Conservation (phyloP, 2,329 filamentous ascomycete genomes). For the Fusarium humuli region DNA sequence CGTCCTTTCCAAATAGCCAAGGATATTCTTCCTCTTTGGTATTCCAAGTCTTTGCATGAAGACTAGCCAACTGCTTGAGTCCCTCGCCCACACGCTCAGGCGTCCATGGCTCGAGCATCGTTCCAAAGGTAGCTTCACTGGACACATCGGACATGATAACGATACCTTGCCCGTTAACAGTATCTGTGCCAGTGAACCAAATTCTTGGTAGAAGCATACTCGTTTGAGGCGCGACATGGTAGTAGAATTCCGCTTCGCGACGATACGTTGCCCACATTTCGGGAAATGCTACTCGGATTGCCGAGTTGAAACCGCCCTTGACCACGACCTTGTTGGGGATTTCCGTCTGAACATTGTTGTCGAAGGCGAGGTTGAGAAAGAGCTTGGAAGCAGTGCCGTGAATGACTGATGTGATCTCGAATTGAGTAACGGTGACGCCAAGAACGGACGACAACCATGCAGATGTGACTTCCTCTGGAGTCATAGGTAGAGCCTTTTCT, state of each 20-base stretch:
- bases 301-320: background rate
- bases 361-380: background rate
- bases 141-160: conserved; percentile 1
- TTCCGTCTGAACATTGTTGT: background rate
- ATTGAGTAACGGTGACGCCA: background rate
- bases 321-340: background rate
- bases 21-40: background rate
- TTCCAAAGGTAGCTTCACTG: background rate
- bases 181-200: background rate
- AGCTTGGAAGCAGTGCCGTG: conserved; percentile 10
- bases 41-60: background rate
- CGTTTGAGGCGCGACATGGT: background rate
- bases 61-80: background rate
- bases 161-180: background rate
- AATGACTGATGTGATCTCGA: background rate
- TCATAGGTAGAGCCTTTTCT: background rate
- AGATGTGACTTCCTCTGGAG: background rate
- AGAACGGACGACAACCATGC: conserved; percentile 2
- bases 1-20: background rate
- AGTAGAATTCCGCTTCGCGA: conserved; percentile 3
- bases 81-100: conserved; percentile 1
- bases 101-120: background rate
- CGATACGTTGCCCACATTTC: conserved; percentile 4
- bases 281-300: background rate
- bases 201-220: background rate